Evolutionary conservation across 306 rosid genomes (phyloP).

Genomic region (Cicer pinnatifidum): DNA sequence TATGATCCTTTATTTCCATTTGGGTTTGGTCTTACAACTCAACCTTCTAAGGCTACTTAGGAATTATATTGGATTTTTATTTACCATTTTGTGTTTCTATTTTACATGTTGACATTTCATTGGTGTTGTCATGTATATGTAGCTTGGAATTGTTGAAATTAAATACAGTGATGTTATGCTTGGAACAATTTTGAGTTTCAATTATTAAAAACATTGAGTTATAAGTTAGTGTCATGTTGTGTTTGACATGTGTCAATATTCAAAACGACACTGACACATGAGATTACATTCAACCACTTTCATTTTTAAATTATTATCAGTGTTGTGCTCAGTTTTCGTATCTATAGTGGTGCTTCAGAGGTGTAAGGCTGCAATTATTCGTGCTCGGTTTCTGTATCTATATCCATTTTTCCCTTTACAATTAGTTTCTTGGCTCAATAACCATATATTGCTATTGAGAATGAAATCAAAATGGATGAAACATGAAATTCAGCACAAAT

Average conservation of each 20-base stretch:
- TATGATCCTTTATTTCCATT: slow-evolving; percentile 53
- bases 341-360: too few species aligned
- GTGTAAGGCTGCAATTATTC: too few species aligned
- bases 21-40: slow-evolving; percentile 54
- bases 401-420: background rate
- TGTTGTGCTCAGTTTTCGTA: too few species aligned
- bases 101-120: background rate
- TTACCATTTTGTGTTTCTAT: background rate
- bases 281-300: too few species aligned
- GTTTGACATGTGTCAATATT: too few species aligned
- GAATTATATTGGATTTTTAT: background rate
- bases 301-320: too few species aligned
- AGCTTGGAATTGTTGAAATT: background rate
- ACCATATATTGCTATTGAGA: background rate
- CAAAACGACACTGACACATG: too few species aligned
- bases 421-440: background rate
- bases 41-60: slow-evolving; percentile 13
- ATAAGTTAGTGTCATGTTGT: too few species aligned
- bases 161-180: background rate
- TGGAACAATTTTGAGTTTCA: background rate
- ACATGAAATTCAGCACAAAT: background rate
- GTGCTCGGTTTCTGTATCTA: too few species aligned
- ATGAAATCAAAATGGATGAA: slow-evolving; percentile 20
- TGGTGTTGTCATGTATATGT: background rate
- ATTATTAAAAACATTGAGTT: too few species aligned